These are phyloP conservation scores for Cyberlindnera veronae DNA, from an alignment of 805 yeast genomes.

Conservation along the genomic window DNA sequence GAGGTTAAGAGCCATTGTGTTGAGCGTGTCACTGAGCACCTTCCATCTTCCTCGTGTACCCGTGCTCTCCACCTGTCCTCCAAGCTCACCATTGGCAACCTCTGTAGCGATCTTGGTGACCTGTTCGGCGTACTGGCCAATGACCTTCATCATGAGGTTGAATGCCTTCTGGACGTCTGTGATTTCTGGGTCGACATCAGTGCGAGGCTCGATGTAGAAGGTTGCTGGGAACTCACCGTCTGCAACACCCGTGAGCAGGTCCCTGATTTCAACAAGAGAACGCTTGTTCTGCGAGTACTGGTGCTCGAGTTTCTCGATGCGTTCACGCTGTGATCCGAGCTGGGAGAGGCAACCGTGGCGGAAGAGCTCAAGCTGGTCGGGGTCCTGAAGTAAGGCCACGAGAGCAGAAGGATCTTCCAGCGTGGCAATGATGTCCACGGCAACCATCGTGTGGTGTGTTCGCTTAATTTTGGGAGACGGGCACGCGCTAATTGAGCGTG, in stretches of 20 bases:
- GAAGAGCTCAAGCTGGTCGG: slow-evolving; percentile 10
- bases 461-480: background rate
- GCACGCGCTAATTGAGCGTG: background rate
- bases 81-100: slow-evolving; percentile 85
- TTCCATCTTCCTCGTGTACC: slow-evolving; percentile 91
- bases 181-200: slow-evolving; percentile 75
- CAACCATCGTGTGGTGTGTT: slow-evolving; percentile 2
- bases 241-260: slow-evolving; percentile 54
- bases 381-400: slow-evolving; percentile 8
- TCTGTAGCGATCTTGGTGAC: slow-evolving; percentile 79
- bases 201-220: slow-evolving; percentile 55
- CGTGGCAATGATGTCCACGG: slow-evolving; percentile 8
- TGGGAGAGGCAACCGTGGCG: slow-evolving; percentile 7
- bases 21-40: slow-evolving; percentile 77
- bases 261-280: slow-evolving; percentile 7
- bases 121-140: slow-evolving; percentile 64
- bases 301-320: slow-evolving; percentile 6
- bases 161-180: slow-evolving; percentile 73
- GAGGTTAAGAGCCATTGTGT: slow-evolving; percentile 82
- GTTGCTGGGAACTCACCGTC: slow-evolving; percentile 80
- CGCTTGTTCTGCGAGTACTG: slow-evolving; percentile 9
- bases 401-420: slow-evolving; percentile 6
- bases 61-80: slow-evolving; percentile 82
- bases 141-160: slow-evolving; percentile 86
- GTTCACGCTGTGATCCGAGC: slow-evolving; percentile 4